Base-by-base conservation (phyloP, 148 eudicot species). In the Persicaria tinctoria region DNA sequence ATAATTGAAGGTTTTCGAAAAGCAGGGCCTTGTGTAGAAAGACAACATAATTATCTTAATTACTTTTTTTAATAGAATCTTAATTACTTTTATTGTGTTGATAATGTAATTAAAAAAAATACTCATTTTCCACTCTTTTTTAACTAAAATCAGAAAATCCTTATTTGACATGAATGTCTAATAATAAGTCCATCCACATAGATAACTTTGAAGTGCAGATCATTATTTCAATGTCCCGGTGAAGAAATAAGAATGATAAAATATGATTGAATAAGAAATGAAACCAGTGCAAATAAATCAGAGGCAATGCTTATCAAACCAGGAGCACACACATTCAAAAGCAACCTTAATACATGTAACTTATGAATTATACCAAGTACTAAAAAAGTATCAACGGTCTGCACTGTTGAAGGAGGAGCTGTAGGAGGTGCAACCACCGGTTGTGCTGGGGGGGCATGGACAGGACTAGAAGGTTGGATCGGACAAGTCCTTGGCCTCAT, bases 401-500 rank as follows among this genome's bases (percentile, higher is more conserved):
- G 99, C 48, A 90, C 86, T 46, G 97, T 92, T 55, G 97, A 88
- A 41, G 99, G 97, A 1, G 97, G 91, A 79, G 99, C 89, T 72
- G 93, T 74, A 76, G 96, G 96, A 76, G 93, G 78, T 77, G 76
- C 82, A 46, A 88, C 72, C 8, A 27, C 74, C 66, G 85, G 79
- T 63, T 87, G 90, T 62, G 83, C 81, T 60, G 87, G 82, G 48
- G 86, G 80, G 32, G 89, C 62, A 71, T 86, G 93, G 64, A 80
- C 82, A 77, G 99, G 97, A 75, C 93, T 92, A 46, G 91, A 75
- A 66, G 97, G 90, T 79, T 95, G 97, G 41, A 75, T 73, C 48
- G 84, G 85, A 80, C 78, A 84, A 93, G 85, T 80, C 69, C 91
- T 93, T 68, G 96, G 89, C 76, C 89, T 84, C 63, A 83, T 89